Percentiles rank a stretch among this genome's conserved stretches.
These are phyloP conservation scores for Choanephora cucurbitarum DNA, from an alignment of 371 early-diverging fungal genomes.

Conservation along the genomic window DNA sequence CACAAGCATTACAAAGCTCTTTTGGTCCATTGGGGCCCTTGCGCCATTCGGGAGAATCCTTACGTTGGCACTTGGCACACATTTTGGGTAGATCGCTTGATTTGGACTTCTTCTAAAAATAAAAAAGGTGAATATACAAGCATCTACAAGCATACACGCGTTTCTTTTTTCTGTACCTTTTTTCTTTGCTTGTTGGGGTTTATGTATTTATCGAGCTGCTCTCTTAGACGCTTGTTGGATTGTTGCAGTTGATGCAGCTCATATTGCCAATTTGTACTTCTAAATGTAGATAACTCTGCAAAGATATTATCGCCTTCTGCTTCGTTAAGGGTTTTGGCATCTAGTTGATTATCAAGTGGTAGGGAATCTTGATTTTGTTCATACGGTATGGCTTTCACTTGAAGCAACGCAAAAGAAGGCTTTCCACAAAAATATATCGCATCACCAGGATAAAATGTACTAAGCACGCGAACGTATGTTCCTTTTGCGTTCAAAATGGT, in stretches of 20 bases:
- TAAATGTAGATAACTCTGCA: conserved; percentile 26
- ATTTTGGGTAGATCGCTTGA: conserved; percentile 27
- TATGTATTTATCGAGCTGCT: conserved; percentile 31
- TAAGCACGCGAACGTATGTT: conserved; percentile 32
- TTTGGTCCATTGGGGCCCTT: conserved; percentile 78
- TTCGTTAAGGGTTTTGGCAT: not conserved
- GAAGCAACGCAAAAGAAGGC: conserved; percentile 39
- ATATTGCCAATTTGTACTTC: conserved; percentile 47
- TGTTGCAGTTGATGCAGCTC: conserved; percentile 43
- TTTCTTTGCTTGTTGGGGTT: conserved; percentile 22
- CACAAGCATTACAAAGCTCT: conserved; percentile 87
- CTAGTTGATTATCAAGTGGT: not conserved
- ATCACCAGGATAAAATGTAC: conserved; percentile 49
- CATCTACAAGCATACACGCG: not conserved
- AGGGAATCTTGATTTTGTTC: not conserved
- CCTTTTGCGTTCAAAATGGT: conserved; percentile 42
- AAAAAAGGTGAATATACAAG: not conserved
- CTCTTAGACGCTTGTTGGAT: conserved; percentile 28
- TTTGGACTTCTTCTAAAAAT: conserved; percentile 17
- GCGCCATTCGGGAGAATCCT: conserved; percentile 83
- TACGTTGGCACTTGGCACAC: conserved; percentile 63
- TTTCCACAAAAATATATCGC: conserved; percentile 1
- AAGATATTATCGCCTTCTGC: conserved; percentile 28
- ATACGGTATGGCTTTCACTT: conserved; percentile 12
- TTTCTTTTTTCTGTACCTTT: conserved; percentile 13